Conservation (phyloP, 306 rosid species). For the Betula pendula region DNA sequence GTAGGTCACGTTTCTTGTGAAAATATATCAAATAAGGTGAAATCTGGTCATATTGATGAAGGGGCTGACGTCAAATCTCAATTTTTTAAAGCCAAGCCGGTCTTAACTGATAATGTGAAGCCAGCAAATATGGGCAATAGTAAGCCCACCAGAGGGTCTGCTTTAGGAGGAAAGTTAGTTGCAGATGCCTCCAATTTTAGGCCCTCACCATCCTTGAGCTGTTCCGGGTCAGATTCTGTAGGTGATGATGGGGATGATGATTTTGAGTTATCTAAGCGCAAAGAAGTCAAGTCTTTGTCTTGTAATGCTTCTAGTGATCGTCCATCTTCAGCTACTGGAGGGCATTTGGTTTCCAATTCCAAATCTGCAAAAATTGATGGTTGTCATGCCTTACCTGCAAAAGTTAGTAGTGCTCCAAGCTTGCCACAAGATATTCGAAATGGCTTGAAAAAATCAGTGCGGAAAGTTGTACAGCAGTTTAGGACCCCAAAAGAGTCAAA, state of each 20-base stretch:
- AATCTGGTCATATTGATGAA: constrained; percentile 34
- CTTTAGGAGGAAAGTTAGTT: constrained; percentile 40
- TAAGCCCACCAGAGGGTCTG: constrained; percentile 42
- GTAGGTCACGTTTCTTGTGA: constrained; percentile 36
- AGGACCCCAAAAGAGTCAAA: constrained; percentile 58
- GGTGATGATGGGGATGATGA: constrained; percentile 39
- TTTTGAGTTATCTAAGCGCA: constrained; percentile 27
- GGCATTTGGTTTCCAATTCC: constrained; percentile 38
- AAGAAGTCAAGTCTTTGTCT: constrained; percentile 44
- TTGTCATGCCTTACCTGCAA: constrained; percentile 49
- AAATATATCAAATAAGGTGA: constrained; percentile 44
- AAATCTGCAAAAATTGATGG: constrained; percentile 44
- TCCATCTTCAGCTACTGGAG: constrained; percentile 38
- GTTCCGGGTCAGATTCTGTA: constrained; percentile 28
- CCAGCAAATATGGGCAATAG: constrained; percentile 36
- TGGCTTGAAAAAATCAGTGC: constrained; percentile 67
- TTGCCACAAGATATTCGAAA: constrained; percentile 55
- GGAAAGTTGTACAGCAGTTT: constrained; percentile 76
- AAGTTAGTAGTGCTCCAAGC: constrained; percentile 39
- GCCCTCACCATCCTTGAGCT: constrained; percentile 31
- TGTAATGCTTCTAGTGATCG: constrained; percentile 34
- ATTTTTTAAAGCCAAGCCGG: constrained; percentile 36
- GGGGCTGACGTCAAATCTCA: constrained; percentile 39
- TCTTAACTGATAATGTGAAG: constrained; percentile 37
- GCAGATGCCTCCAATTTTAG: constrained; percentile 43